Evolutionary conservation across 306 rosid genomes (phyloP).

Genomic region (Malus fusca): DNA sequence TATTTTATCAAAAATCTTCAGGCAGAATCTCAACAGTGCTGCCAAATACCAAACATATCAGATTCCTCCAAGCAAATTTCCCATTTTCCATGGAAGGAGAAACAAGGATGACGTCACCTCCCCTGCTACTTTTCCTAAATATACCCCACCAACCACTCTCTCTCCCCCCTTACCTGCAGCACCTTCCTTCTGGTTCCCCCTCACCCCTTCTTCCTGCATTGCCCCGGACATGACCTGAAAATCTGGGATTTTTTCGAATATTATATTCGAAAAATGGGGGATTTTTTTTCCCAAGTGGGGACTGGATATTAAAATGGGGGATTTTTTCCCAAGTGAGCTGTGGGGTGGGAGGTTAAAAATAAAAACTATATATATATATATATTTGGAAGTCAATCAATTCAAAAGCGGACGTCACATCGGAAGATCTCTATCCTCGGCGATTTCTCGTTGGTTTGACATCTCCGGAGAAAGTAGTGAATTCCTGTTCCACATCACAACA

Average conservation of each 20-base stretch:
- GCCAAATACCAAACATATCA: constrained; percentile 14
- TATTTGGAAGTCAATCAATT: constrained; percentile 32
- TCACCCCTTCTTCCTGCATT: constrained; percentile 12
- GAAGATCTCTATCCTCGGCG: constrained; percentile 54
- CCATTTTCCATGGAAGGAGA: constrained; percentile 10
- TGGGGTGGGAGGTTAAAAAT: neutral
- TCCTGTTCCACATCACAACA: constrained; percentile 39
- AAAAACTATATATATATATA: neutral
- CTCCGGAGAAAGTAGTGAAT: constrained; percentile 25
- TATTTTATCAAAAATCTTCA: constrained; percentile 53
- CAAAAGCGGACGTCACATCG: constrained; percentile 53
- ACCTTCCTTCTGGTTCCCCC: constrained; percentile 23
- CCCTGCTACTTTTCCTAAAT: neutral
- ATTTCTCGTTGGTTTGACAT: constrained; percentile 58
- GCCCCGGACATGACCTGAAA: constrained; percentile 59
- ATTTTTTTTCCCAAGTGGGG: constrained; percentile 16
- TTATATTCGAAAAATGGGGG: neutral
- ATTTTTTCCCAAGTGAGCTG: constrained; percentile 35
- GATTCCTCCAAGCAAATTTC: constrained; percentile 34
- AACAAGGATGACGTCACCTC: constrained; percentile 16
- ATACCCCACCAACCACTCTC: constrained; percentile 20
- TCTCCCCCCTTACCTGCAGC: neutral
- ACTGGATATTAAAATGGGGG: neutral
- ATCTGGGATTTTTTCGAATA: constrained; percentile 43
- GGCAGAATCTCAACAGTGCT: constrained; percentile 66